phyloP scores from a whole-genome alignment of 768 basidiomycete species.

The Daedaleopsis nitida region DNA sequence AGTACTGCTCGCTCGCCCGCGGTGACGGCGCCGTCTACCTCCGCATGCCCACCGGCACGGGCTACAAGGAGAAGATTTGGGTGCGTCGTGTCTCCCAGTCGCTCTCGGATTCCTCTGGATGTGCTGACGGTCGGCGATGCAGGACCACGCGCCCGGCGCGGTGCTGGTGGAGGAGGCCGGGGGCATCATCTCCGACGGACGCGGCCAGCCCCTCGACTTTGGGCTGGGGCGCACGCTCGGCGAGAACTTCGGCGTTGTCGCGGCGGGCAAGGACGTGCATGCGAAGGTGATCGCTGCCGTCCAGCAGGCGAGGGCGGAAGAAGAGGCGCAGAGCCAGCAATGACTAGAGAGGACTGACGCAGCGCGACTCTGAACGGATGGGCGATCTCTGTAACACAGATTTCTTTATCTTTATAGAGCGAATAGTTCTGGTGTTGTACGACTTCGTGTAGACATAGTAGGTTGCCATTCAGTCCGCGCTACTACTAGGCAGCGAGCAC shows the following conservation, averaged over 20 bases:
- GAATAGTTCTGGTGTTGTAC: too few relatives aligned
- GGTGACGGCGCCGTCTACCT: conserved; percentile 87
- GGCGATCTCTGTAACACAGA: too few relatives aligned
- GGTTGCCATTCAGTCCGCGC: too few relatives aligned
- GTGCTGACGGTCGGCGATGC: neutral
- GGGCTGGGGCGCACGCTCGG: conserved; percentile 83
- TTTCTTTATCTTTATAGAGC: too few relatives aligned
- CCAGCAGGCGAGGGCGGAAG: conserved; percentile 50
- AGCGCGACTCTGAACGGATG: too few relatives aligned
- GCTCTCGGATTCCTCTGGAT: neutral
- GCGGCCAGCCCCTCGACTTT: conserved; percentile 80
- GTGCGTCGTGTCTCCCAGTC: conserved; percentile 40
- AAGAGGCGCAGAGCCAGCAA: conserved; percentile 16
- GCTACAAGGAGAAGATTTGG: conserved; percentile 97
- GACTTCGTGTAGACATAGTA: too few relatives aligned
- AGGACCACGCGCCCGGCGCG: conserved; percentile 91
- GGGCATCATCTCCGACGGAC: conserved; percentile 83
- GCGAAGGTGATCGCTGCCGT: conserved; percentile 72
- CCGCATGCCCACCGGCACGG: conserved; percentile 74
- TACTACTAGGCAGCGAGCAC: too few relatives aligned
- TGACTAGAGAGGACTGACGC: neutral
- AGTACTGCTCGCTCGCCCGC: conserved; percentile 84
- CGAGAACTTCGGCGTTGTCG: conserved; percentile 87
- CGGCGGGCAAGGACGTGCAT: conserved; percentile 75
- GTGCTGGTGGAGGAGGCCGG: conserved; percentile 89